Percentiles rank a stretch among this genome's conserved stretches.
Conservation (phyloP, 768 basidiomycete genomes). For the Mycena vitilis region DNA sequence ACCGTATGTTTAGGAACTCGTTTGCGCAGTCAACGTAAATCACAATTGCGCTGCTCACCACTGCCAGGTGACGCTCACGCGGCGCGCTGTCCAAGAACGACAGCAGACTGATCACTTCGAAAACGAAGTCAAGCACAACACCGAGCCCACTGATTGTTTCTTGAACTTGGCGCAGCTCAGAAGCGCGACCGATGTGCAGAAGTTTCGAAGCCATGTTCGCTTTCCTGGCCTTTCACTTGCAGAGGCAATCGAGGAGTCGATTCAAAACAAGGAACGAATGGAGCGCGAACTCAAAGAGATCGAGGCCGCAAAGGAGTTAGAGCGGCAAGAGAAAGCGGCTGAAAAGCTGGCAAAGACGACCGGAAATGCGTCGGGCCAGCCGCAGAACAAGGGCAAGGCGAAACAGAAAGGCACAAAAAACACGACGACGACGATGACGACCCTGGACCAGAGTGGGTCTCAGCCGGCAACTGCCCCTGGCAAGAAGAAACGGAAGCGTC, state of each 20-base stretch:
- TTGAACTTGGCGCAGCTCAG: not conserved
- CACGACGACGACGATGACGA: no score
- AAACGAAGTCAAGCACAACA: not conserved
- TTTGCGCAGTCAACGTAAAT: slow-evolving; percentile 1
- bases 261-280: not conserved
- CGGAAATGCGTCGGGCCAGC: no score
- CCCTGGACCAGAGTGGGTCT: no score
- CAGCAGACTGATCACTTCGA: not conserved
- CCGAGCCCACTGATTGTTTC: not conserved
- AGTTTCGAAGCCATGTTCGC: not conserved
- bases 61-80: not conserved
- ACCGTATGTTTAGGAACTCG: not conserved
- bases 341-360: not conserved
- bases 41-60: slow-evolving; percentile 11
- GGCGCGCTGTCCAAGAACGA: not conserved
- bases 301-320: not conserved
- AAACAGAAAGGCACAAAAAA: no score
- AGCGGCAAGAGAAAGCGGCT: not conserved
- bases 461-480: no score
- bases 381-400: no score
- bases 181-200: not conserved
- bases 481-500: no score
- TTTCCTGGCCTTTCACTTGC: not conserved
- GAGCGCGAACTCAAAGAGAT: not conserved
- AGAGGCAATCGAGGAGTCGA: not conserved